A percentile compares a stretch with the other conserved stretches of the same genome.
These are phyloP conservation scores for Diutina siamensis DNA, from an alignment of 1,139 yeast genomes.

Conservation along the genomic window DNA sequence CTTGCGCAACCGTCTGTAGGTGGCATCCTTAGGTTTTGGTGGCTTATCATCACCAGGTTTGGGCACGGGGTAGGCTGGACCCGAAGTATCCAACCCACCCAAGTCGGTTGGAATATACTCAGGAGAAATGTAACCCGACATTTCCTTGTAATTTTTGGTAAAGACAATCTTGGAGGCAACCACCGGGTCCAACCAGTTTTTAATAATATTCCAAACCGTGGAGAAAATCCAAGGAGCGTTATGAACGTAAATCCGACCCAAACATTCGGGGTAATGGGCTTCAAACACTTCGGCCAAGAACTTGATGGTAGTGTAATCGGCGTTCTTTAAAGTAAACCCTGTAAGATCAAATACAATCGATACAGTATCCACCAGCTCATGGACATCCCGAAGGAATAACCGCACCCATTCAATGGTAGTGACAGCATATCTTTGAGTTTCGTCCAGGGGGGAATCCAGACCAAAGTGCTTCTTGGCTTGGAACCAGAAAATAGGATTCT, in stretches of 20 bases:
- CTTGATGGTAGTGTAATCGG: conserved; percentile 76
- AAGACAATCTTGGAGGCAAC: conserved; percentile 74
- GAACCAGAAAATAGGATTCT: conserved; percentile 61
- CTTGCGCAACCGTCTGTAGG: conserved; percentile 16
- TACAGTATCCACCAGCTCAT: conserved; percentile 46
- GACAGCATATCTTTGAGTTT: conserved; percentile 56
- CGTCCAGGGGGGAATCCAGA: conserved; percentile 55
- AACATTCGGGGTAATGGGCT: conserved; percentile 79
- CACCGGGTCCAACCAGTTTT: conserved; percentile 82
- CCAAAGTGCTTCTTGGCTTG: conserved; percentile 65
- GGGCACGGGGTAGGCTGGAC: conserved; percentile 47
- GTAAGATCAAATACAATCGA: conserved; percentile 65
- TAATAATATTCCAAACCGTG: conserved; percentile 77
- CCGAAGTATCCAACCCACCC: conserved; percentile 55
- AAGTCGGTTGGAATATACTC: conserved; percentile 46
- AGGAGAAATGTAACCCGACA: conserved; percentile 42
- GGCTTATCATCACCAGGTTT: conserved; percentile 16
- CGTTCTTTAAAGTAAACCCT: conserved; percentile 65
- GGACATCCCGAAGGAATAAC: conserved; percentile 38
- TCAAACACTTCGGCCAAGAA: conserved; percentile 71
- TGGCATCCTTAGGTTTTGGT: conserved; percentile 19
- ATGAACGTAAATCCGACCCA: conserved; percentile 66
- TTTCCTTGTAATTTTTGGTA: conserved; percentile 49
- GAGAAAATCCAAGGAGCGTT: conserved; percentile 87
- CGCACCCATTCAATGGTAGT: conserved; percentile 62